Conservation (phyloP, 768 basidiomycete species). For the Termitomyces sp. region DNA sequence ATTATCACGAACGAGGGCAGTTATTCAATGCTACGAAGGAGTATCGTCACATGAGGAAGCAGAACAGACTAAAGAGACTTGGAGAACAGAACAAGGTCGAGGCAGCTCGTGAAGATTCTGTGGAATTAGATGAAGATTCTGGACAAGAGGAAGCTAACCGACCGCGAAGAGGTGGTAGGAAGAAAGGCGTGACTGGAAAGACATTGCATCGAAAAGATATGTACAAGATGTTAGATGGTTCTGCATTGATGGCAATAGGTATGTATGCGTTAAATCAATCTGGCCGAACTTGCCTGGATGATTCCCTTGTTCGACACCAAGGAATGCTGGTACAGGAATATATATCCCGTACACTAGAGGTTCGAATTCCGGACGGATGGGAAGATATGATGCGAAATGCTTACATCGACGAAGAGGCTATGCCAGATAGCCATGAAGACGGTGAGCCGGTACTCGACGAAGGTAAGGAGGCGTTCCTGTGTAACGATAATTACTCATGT, state of each 20-base stretch:
- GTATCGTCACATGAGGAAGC: constrained; percentile 41
- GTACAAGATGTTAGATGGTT: constrained; percentile 74
- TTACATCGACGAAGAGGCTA: constrained; percentile 9
- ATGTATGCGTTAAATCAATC: background rate
- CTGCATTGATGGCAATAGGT: constrained; percentile 73
- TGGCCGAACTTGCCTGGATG: background rate
- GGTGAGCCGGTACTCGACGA: background rate
- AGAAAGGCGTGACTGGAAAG: constrained; percentile 16
- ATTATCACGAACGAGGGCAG: constrained; percentile 62
- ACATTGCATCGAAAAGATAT: constrained; percentile 47
- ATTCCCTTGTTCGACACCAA: background rate
- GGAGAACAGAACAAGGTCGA: constrained; percentile 13
- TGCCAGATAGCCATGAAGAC: background rate
- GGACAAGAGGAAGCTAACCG: constrained; percentile 3
- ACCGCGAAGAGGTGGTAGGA: constrained; percentile 11
- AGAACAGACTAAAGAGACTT: constrained; percentile 17
- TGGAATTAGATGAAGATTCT: constrained; percentile 9
- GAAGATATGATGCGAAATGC: constrained; percentile 29
- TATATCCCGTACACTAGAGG: constrained; percentile 39
- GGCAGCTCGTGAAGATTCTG: constrained; percentile 10
- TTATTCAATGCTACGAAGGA: constrained; percentile 47
- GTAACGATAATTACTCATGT: background rate
- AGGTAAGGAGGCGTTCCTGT: background rate
- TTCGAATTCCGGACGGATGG: constrained; percentile 43
- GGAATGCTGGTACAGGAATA: constrained; percentile 72